Evolutionary conservation across 495 filamentous ascomycete species (phyloP), one percentile per base, ranked within the genome.

Genomic region (Sordaria brevicollis): DNA sequence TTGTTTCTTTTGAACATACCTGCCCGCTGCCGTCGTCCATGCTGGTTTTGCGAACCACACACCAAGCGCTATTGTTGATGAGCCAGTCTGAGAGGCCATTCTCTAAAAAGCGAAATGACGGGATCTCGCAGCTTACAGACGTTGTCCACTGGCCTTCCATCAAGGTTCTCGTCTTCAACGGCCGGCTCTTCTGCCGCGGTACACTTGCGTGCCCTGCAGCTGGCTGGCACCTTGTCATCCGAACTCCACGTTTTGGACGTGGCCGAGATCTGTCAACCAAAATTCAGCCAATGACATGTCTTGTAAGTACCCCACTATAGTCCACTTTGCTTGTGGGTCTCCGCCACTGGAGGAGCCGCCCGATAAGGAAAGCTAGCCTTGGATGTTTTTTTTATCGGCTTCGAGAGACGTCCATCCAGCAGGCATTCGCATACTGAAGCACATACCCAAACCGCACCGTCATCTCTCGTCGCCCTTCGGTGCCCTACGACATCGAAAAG

Each of bases 361-460:
- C 49, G 49, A 62, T 62, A 62, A 62, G 49, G 49, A 62, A 62
- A 62, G 49, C 49, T 62, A 62, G 49, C 49, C 49, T 62, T 62
- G 13, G n/a, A 38, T 49, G 38, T 25, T 70, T 70, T 70, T 70
- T 70, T 67, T 70, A 70, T 70, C 68, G 65, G 65, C 38, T 31
- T 38, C 29, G 17, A 21, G 29, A 65, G 66, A 67, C 62, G 11
- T 33, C 17, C 37, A 5, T 35, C 29, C 33, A 66, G 49, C 49
- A 62, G 49, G 49, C 25, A 62, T 62, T 62, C 25, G 25, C 49
- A 62, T 31, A 31, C 49, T 62, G 25, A 62, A 62, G 49, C 49
- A 62, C 17, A 62, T 31, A 31, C 49, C 49, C 25, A 62, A 62
- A 62, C 25, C 49, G 49, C 49, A 62, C 25, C 25, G 49, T 62